A percentile compares a stretch with the other conserved stretches of the same genome.
phyloP scores from a whole-genome alignment of 306 rosid genomes.

The Fagus crenata region DNA sequence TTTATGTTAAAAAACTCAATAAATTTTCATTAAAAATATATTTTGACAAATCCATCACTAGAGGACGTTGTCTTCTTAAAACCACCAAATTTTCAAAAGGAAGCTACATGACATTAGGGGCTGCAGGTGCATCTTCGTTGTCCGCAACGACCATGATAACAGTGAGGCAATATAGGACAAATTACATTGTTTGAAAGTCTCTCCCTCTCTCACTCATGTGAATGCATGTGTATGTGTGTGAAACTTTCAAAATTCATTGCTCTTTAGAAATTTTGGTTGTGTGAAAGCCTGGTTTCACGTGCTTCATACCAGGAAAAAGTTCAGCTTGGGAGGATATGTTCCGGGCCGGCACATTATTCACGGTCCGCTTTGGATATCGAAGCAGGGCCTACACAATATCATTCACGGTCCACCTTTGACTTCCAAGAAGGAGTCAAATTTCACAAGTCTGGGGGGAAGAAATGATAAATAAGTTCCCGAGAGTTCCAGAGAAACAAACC shows the following conservation, averaged over 20 bases:
- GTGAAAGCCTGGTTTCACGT: neutral
- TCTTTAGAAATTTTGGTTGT: neutral
- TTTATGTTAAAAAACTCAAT: too few species aligned
- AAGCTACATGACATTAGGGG: slow-evolving; percentile 39
- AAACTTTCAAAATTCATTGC: neutral
- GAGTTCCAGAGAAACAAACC: too few species aligned
- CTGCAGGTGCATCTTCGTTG: slow-evolving; percentile 57
- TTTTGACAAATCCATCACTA: too few species aligned
- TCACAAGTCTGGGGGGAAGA: too few species aligned
- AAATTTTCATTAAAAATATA: too few species aligned
- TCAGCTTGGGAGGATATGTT: slow-evolving; percentile 40
- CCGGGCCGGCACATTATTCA: slow-evolving; percentile 32
- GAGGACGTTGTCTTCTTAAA: too few species aligned
- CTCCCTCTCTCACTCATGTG: neutral
- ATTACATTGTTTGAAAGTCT: too few species aligned
- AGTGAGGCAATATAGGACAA: slow-evolving; percentile 41
- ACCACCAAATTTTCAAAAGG: too few species aligned
- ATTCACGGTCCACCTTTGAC: slow-evolving; percentile 1
- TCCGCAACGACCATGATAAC: slow-evolving; percentile 55
- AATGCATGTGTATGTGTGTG: neutral
- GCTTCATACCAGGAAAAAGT: slow-evolving; percentile 40
- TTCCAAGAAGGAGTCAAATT: slow-evolving; percentile 3
- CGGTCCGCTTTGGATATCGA: neutral
- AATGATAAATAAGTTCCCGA: too few species aligned
- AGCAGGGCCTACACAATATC: slow-evolving; percentile 4